Conservation (phyloP, 1,284 basidiomycete species). For the Trametes pubescens region DNA sequence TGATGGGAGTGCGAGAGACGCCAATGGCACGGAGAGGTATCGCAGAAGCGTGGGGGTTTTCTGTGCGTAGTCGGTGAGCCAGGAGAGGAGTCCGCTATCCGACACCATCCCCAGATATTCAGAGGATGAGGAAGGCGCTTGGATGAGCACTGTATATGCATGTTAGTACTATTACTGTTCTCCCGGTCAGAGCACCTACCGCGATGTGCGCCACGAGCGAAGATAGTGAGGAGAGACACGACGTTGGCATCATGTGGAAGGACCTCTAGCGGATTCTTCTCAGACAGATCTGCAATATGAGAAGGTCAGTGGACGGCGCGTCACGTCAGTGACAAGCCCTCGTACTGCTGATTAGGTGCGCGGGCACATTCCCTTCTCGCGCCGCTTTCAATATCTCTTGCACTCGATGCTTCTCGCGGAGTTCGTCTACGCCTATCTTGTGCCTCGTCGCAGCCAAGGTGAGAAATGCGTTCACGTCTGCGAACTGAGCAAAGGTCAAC, state of each 20-base stretch:
- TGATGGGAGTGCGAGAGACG: slow-evolving; percentile 67
- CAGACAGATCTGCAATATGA: slow-evolving; percentile 70
- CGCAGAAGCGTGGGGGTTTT: slow-evolving; percentile 54
- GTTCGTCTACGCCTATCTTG: slow-evolving; percentile 64
- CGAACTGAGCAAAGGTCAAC: slow-evolving; percentile 57
- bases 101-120: slow-evolving; percentile 75
- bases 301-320: slow-evolving; percentile 10
- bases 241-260: slow-evolving; percentile 69
- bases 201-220: slow-evolving; percentile 75
- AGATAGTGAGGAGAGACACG: slow-evolving; percentile 67
- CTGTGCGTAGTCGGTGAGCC: slow-evolving; percentile 63
- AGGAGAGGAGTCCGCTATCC: slow-evolving; percentile 67
- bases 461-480: slow-evolving; percentile 84
- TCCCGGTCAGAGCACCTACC: slow-evolving; percentile 45
- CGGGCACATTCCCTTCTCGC: slow-evolving; percentile 72
- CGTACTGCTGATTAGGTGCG: slow-evolving; percentile 79
- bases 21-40: slow-evolving; percentile 65
- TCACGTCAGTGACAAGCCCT: slow-evolving; percentile 21
- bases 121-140: slow-evolving; percentile 46
- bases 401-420: slow-evolving; percentile 64
- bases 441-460: slow-evolving; percentile 81
- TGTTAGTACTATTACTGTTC: neutral
- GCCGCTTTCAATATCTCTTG: slow-evolving; percentile 77
- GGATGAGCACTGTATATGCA: slow-evolving; percentile 55
- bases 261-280: slow-evolving; percentile 78